Evolutionary conservation across 2,329 filamentous ascomycete species (phyloP).

Genomic region (Fusarium sp.): DNA sequence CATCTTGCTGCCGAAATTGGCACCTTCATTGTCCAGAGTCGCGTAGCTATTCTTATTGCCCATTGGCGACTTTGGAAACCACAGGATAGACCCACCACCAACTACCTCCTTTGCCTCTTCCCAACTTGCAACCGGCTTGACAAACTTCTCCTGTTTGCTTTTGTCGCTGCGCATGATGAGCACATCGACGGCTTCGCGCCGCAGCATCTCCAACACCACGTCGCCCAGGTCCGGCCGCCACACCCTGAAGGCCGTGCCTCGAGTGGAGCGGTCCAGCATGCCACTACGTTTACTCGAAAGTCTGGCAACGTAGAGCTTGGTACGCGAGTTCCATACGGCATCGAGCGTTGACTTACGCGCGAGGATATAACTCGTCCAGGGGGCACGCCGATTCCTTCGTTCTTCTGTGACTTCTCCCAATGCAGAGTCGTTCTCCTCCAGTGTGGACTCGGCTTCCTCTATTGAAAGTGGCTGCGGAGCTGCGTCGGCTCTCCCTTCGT

Average conservation of each 20-base stretch:
- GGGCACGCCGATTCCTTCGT: constrained; percentile 23
- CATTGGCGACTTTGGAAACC: constrained; percentile 51
- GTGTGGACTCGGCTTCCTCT: not conserved
- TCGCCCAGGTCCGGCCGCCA: constrained; percentile 69
- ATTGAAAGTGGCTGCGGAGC: not conserved
- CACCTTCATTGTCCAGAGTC: constrained; percentile 60
- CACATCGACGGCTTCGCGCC: constrained; percentile 62
- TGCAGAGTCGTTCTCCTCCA: not conserved
- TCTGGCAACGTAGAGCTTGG: not conserved
- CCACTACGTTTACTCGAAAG: constrained; percentile 48
- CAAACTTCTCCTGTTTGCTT: constrained; percentile 12
- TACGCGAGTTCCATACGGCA: constrained; percentile 17
- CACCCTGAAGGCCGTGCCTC: constrained; percentile 21
- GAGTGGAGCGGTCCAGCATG: constrained; percentile 36
- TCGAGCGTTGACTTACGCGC: constrained; percentile 53
- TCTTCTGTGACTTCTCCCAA: not conserved
- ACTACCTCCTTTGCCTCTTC: constrained; percentile 59
- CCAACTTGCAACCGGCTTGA: constrained; percentile 61
- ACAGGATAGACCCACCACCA: constrained; percentile 64
- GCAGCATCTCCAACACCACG: constrained; percentile 66
- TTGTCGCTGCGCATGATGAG: constrained; percentile 54
- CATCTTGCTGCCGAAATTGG: constrained; percentile 56
- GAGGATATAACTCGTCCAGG: constrained; percentile 47
- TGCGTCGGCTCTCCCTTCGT: not conserved
- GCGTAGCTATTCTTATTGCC: constrained; percentile 58